Conservation (phyloP, 345 rosid genomes). For the Melaleuca alternifolia region DNA sequence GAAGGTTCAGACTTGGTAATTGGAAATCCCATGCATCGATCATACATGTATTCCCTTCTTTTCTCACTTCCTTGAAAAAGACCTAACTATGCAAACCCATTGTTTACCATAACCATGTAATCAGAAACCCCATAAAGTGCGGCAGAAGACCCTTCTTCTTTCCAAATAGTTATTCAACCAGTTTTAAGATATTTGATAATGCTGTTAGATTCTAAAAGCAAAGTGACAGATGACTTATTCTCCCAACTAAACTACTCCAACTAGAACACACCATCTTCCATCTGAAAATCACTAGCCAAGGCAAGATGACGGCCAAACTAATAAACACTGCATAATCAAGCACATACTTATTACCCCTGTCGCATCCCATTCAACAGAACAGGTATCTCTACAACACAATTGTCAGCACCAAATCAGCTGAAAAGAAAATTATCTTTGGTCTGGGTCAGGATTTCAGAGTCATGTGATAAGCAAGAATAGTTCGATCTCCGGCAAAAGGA, state of each 20-base stretch:
- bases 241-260: background rate
- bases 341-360: background rate
- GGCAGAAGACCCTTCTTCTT: background rate
- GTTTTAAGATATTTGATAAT: background rate
- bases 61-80: background rate
- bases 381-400: background rate
- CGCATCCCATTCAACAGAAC: background rate
- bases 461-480: background rate
- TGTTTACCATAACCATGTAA: background rate
- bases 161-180: background rate
- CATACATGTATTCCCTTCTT: background rate
- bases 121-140: background rate
- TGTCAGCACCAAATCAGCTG: background rate
- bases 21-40: background rate
- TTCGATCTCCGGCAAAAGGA: background rate
- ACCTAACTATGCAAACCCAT: background rate
- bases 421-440: background rate
- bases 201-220: background rate
- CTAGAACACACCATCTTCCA: background rate
- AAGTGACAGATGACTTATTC: background rate
- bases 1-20: background rate
- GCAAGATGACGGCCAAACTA: background rate
- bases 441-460: background rate
- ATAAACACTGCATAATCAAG: background rate
- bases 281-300: background rate